phyloP scores from a whole-genome alignment of 2,329 filamentous ascomycete species.

The Cyanodermella asteris region DNA sequence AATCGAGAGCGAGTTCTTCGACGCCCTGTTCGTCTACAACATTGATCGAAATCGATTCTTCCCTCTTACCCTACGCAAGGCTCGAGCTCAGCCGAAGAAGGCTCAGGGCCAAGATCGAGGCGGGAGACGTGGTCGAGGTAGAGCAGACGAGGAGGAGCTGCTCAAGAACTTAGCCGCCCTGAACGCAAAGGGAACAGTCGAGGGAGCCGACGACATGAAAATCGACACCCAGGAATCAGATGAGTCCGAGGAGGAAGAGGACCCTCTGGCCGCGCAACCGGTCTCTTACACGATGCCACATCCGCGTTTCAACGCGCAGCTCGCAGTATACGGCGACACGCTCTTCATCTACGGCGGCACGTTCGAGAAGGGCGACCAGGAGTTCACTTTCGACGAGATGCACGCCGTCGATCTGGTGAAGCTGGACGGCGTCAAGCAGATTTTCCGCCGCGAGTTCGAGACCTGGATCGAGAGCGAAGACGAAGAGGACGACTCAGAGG shows the following conservation, averaged over 20 bases:
- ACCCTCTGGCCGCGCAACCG: conserved; percentile 34
- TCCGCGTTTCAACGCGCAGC: conserved; percentile 69
- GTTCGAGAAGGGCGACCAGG: conserved; percentile 80
- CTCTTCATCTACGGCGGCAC: conserved; percentile 91
- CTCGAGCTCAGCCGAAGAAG: conserved; percentile 44
- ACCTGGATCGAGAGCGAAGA: conserved; percentile 55
- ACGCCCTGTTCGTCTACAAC: conserved; percentile 78
- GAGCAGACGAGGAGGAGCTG: conserved; percentile 81
- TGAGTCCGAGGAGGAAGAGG: conserved; percentile 31
- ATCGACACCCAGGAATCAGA: conserved; percentile 19
- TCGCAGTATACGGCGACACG: conserved; percentile 78
- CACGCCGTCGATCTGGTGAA: conserved; percentile 88
- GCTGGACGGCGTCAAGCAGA: conserved; percentile 77
- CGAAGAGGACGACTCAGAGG: conserved; percentile 20
- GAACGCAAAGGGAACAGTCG: conserved; percentile 48
- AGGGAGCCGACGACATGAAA: conserved; percentile 24
- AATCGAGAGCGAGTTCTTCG: conserved; percentile 95
- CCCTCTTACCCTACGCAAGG: conserved; percentile 53
- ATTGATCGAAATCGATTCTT: conserved; percentile 92
- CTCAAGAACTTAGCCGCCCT: conserved; percentile 69
- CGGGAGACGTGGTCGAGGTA: conserved; percentile 47
- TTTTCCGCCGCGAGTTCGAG: conserved; percentile 66
- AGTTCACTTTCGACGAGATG: conserved; percentile 90
- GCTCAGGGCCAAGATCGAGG: conserved; percentile 34
- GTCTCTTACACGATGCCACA: conserved; percentile 71